A percentile compares a stretch with the other conserved stretches of the same genome.
These are phyloP conservation scores for Verticillium nubilum DNA, from an alignment of 2,329 filamentous ascomycete genomes.

Conservation along the genomic window DNA sequence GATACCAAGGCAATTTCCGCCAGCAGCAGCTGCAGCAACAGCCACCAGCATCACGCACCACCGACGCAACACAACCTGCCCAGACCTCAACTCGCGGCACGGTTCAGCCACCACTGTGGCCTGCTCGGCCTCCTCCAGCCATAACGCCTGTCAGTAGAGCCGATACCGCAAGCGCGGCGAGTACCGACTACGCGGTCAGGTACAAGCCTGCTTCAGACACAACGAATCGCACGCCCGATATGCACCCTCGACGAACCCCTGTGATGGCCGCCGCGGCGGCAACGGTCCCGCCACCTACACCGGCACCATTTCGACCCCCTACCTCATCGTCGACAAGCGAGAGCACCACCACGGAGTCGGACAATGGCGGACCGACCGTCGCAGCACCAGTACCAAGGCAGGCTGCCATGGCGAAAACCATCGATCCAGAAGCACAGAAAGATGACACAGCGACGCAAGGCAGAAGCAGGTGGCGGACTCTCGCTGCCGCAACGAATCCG, in stretches of 20 bases:
- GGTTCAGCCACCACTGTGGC: constrained; percentile 47
- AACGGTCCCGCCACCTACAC: not conserved
- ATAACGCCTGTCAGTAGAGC: constrained; percentile 55
- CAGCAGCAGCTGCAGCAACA: not conserved
- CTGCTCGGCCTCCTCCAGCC: constrained; percentile 47
- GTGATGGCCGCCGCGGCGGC: not conserved
- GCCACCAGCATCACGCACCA: not conserved
- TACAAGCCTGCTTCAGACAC: constrained; percentile 54
- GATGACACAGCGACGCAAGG: constrained; percentile 9
- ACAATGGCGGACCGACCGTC: not conserved
- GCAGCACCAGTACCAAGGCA: constrained; percentile 10
- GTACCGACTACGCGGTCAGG: constrained; percentile 57
- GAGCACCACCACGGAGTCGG: constrained; percentile 4
- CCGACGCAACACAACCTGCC: constrained; percentile 11
- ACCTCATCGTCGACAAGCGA: not conserved
- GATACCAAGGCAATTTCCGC: constrained; percentile 21
- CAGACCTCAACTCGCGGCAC: constrained; percentile 26
- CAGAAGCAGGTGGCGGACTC: constrained; percentile 20
- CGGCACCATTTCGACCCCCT: not conserved
- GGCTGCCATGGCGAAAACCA: constrained; percentile 4
- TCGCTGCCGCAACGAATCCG: constrained; percentile 21
- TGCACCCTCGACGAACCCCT: not conserved
- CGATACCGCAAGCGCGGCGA: constrained; percentile 58
- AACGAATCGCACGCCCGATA: constrained; percentile 34
- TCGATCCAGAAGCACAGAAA: constrained; percentile 21